Evolutionary conservation across 306 rosid species (phyloP).

Genomic region (Rubus idaeus): DNA sequence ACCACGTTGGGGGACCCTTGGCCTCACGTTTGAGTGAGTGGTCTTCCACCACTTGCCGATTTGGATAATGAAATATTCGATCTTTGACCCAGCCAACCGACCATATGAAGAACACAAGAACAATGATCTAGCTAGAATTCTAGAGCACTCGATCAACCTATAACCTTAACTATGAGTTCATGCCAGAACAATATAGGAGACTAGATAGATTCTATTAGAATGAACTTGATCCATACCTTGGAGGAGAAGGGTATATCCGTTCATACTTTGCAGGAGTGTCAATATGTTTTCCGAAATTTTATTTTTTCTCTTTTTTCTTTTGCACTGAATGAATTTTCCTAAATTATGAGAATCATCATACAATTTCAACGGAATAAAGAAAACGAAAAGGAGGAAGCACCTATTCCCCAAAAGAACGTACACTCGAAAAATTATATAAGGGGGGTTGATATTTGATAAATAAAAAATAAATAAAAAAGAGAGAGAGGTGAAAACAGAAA

Average conservation of each 20-base stretch:
- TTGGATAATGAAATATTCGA: constrained; percentile 6
- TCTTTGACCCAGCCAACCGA: constrained; percentile 20
- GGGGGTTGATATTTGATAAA: too few species aligned
- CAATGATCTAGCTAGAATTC: background rate
- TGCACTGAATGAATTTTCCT: background rate
- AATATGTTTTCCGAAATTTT: background rate
- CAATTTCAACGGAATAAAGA: too few species aligned
- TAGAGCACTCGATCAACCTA: background rate
- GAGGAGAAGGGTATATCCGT: background rate
- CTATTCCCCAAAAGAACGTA: too few species aligned
- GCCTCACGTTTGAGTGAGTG: background rate
- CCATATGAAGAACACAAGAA: constrained; percentile 17
- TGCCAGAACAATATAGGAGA: background rate
- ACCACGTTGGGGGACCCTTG: constrained; percentile 14
- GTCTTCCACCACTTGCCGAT: constrained; percentile 14
- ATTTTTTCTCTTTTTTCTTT: too few species aligned
- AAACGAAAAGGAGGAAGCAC: too few species aligned
- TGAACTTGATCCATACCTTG: background rate
- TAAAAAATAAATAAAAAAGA: too few species aligned
- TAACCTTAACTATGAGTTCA: background rate
- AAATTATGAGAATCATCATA: too few species aligned
- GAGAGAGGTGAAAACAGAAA: too few species aligned
- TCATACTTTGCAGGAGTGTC: background rate
- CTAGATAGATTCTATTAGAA: background rate
- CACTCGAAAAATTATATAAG: too few species aligned